Evolutionary conservation across 1,284 basidiomycete species (phyloP).

Genomic region (Trichosporon sp.): DNA sequence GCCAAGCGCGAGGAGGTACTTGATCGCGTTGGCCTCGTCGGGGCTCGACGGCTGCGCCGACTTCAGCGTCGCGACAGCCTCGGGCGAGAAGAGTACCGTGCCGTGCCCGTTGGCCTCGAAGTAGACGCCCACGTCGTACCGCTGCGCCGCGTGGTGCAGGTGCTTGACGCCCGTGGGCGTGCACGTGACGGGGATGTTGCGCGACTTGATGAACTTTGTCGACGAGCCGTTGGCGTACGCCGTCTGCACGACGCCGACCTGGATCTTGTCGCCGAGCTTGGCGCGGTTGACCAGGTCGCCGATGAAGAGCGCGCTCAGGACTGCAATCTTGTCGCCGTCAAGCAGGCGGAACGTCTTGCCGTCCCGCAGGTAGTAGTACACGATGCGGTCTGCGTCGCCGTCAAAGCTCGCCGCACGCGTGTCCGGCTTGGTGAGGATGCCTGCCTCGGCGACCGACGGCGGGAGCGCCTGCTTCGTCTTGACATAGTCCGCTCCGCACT

Average conservation of each 20-base stretch:
- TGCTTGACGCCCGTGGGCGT: slow-evolving; percentile 97
- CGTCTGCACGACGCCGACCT: slow-evolving; percentile 93
- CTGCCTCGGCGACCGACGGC: slow-evolving; percentile 43
- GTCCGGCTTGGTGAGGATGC: slow-evolving; percentile 59
- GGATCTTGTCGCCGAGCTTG: slow-evolving; percentile 59
- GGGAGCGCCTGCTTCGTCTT: slow-evolving; percentile 87
- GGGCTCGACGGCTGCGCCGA: slow-evolving; percentile 68
- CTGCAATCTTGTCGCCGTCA: slow-evolving; percentile 98
- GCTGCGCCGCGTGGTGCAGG: slow-evolving; percentile 93
- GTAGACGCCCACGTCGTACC: slow-evolving; percentile 92
- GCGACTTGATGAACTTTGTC: slow-evolving; percentile 74
- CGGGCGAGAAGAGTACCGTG: slow-evolving; percentile 85
- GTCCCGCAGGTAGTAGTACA: slow-evolving; percentile 79
- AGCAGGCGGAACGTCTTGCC: slow-evolving; percentile 74
- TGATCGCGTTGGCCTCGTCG: slow-evolving; percentile 70
- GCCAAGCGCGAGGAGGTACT: slow-evolving; percentile 68
- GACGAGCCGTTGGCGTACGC: slow-evolving; percentile 98
- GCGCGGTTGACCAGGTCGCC: slow-evolving; percentile 80
- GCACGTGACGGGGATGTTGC: slow-evolving; percentile 77
- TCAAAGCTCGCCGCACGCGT: slow-evolving; percentile 89
- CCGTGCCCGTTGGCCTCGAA: slow-evolving; percentile 99
- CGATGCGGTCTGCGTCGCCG: slow-evolving; percentile 94
- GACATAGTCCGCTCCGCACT: slow-evolving; percentile 94
- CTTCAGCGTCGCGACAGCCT: slow-evolving; percentile 59
- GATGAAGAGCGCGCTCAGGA: slow-evolving; percentile 87